Base-by-base conservation (phyloP, 371 early-diverging fungal species). In the Circinella umbellata region DNA sequence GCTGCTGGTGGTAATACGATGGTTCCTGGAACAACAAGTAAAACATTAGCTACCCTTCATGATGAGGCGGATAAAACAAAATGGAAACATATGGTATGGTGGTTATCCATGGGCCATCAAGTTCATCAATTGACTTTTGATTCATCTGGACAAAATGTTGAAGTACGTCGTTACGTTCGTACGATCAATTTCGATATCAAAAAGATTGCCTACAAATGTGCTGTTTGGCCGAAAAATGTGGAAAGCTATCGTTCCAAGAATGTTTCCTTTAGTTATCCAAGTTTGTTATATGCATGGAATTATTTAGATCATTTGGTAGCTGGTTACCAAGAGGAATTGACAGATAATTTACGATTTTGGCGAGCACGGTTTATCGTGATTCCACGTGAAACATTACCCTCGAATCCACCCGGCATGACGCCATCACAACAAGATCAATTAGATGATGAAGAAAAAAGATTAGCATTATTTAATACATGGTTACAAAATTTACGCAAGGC, bases 201-300 rank as follows among this genome's bases (percentile, higher is more conserved):
- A 6, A 79, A 86, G 11, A 82, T 91, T 35, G 77, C 69, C 20
- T 99, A 98, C 80, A 84, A 84, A 36, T 96, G 93, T 78, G 87
- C 85, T 17, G 88, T 99, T n/a, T 98, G 97, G 97, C 91, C 94
- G 17, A 93, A 92, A 74, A 79, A 90, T 70, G 77, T 83, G 61
- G 69, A 76, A 4, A 80, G 79, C 1, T 98, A 95, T 73, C 63
- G 82, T 54, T 73, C 80, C 0, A 82, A 89, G 49, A 75, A 67
- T 0, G 77, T 93, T 5, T 76, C 70, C 0, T 98, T 99, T 72
- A 70, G 73, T 7, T 97, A 95, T 73, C 94, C 98, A 6, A 78
- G 84, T 15, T 69, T 92, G 10, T 81, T 88, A 36, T 96, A 96
- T 76, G 92, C 93, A 42, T 99, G 99, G 99, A 99, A 97, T 72